phyloP scores from a whole-genome alignment of 179 eudicot species.

The Spinacia oleracea region DNA sequence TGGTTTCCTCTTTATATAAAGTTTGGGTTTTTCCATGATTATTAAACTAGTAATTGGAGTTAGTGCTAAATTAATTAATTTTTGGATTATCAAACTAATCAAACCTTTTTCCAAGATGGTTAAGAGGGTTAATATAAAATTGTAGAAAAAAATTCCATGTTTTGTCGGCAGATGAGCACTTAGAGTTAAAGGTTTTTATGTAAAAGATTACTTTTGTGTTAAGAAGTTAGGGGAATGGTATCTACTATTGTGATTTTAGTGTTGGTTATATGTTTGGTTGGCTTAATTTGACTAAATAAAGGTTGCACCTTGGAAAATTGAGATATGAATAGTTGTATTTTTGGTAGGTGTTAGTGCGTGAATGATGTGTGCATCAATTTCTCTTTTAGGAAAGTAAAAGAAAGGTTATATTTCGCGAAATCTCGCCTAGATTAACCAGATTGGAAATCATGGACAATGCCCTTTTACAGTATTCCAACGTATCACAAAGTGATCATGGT shows the following conservation, averaged over 20 bases:
- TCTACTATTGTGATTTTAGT: background rate
- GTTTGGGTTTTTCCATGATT: background rate
- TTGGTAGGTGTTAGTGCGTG: too few relatives aligned
- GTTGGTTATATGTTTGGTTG: background rate
- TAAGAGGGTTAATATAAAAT: background rate
- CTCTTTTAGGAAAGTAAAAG: too few relatives aligned
- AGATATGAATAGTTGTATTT: too few relatives aligned
- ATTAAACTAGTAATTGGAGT: background rate
- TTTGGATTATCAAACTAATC: background rate
- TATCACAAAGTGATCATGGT: too few relatives aligned
- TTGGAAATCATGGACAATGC: too few relatives aligned
- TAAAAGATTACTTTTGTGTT: background rate
- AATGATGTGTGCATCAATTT: too few relatives aligned
- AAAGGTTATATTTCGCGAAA: too few relatives aligned
- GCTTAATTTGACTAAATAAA: background rate
- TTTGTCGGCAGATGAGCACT: constrained; percentile 18
- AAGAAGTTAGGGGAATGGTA: background rate
- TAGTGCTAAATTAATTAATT: background rate
- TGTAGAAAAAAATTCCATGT: background rate
- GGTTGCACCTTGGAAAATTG: background rate
- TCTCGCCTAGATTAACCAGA: too few relatives aligned
- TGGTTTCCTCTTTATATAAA: constrained; percentile 10
- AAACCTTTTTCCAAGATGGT: constrained; percentile 3
- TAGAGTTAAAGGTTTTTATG: background rate
- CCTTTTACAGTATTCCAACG: too few relatives aligned